Evolutionary conservation across 1,284 basidiomycete genomes (phyloP), one percentile per base, ranked within the genome.

Genomic region (Ceratobasidium sp.): DNA sequence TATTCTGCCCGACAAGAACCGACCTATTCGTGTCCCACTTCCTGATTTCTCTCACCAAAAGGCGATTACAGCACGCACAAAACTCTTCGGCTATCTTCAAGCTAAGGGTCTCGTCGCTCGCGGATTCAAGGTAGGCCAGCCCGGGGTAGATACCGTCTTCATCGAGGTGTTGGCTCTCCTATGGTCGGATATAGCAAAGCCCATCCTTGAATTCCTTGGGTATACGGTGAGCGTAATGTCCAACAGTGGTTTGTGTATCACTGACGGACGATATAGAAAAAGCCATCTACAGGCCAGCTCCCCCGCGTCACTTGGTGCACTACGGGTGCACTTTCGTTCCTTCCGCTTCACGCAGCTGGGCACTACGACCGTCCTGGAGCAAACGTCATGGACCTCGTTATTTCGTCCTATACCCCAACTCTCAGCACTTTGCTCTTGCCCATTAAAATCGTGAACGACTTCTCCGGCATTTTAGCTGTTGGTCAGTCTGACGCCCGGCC

Each of bases 251-350:
- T 26, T 9, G 23, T 52, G 8, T 9, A 23, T 14, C 23, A 16
- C 23, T 52, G 9, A 52, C 14, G 8, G n/a, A 7, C 16, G 54
- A 57, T 57, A 57, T 9, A 57, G 8, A 6, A 57, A 16, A 32
- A 52, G 8, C 13, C 23, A 9, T 23, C 50, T 9, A 26, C 9
- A 8, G 23, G 23, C 23, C 13, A 14, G 28, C 54, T 57, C 28
- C 54, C 54, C 16, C 54, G 28, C 8, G 32, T 57, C 5, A 57
- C 54, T 7, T 57, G 54, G 54, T 57, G 54, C 54, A 57, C 54
- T 8, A 57, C 54, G n/a, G 49, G 49, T 14, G 14, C 23, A 26
- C 49, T 52, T 26, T 18, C n/a, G n/a, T n/a, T n/a, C n/a, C 54
- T 57, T 9, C 54, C 54, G 8, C 26, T 57, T 4, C 54, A 57